Percentiles rank a stretch among this genome's conserved stretches.
Conservation (phyloP, 169 alveolate genomes). For the Cryptosporidium parvum region DNA sequence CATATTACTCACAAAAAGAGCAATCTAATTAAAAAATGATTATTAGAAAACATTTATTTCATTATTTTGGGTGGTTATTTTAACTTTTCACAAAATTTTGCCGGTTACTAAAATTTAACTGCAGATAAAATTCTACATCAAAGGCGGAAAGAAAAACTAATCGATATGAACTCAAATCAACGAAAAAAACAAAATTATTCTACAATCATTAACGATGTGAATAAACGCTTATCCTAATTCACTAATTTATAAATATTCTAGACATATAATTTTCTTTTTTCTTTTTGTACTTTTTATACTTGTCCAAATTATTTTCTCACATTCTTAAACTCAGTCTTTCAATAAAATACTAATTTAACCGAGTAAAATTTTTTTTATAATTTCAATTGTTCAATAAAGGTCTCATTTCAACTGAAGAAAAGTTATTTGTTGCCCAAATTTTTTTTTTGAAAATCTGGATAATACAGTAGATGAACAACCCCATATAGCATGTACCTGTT, state of each 20-base stretch:
- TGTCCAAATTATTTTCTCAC: not conserved
- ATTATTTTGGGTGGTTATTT: not conserved
- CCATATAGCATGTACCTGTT: conserved; percentile 36
- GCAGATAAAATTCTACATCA: not conserved
- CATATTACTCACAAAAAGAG: not conserved
- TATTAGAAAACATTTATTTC: no score
- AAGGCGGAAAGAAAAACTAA: not conserved
- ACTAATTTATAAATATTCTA: not conserved
- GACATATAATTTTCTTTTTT: not conserved
- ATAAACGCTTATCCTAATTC: not conserved
- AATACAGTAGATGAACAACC: conserved; percentile 23
- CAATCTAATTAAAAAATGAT: no score
- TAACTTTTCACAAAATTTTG: no score
- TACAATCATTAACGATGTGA: not conserved
- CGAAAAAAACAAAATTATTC: not conserved
- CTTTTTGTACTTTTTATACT: not conserved
- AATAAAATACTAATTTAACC: not conserved
- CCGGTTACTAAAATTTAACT: not conserved
- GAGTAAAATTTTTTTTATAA: not conserved
- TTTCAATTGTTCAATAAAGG: conserved; percentile 32
- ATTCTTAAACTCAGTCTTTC: not conserved
- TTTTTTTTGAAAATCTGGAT: conserved; percentile 31
- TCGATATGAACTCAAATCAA: not conserved
- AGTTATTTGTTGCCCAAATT: conserved; percentile 4
- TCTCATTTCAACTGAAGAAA: conserved; percentile 67